Conservation (phyloP, 2,329 filamentous ascomycete genomes). For the Clonostachys rhizophaga region DNA sequence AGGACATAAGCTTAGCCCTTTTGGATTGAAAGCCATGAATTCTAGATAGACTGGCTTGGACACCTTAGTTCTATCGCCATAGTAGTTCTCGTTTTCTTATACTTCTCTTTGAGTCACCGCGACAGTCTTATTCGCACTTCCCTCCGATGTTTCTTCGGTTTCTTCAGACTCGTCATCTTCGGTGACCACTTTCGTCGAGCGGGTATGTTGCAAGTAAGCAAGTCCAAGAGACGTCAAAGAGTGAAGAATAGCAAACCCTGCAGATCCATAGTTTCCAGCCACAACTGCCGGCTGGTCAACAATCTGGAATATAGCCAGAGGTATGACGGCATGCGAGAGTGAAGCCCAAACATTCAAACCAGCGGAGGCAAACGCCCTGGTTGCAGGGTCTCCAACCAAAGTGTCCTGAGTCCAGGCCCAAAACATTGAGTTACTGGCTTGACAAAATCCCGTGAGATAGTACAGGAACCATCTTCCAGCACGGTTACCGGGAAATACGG, state of each 20-base stretch:
- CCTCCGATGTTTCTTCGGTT: too few relatives aligned
- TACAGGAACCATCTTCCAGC: conserved; percentile 2
- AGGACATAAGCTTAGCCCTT: too few relatives aligned
- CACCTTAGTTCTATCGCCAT: too few relatives aligned
- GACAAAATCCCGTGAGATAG: neutral
- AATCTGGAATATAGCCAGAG: conserved; percentile 1
- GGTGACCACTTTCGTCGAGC: neutral
- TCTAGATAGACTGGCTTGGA: too few relatives aligned
- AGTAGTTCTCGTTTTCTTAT: too few relatives aligned
- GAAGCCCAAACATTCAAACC: conserved; percentile 2
- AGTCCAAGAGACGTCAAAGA: neutral
- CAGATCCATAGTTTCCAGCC: neutral
- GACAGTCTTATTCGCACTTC: too few relatives aligned
- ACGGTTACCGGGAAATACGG: neutral
- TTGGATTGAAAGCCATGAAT: too few relatives aligned
- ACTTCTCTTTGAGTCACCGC: too few relatives aligned
- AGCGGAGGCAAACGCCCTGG: neutral
- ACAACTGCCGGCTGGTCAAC: conserved; percentile 2
- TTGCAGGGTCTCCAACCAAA: conserved; percentile 1
- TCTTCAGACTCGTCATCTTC: too few relatives aligned
- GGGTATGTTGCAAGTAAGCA: neutral
- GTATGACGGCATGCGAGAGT: neutral
- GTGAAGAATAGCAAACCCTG: neutral
- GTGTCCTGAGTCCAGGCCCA: conserved; percentile 2
- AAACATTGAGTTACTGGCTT: conserved; percentile 1